Base-by-base conservation (phyloP, 257 asterid species). In the Plantago major region DNA sequence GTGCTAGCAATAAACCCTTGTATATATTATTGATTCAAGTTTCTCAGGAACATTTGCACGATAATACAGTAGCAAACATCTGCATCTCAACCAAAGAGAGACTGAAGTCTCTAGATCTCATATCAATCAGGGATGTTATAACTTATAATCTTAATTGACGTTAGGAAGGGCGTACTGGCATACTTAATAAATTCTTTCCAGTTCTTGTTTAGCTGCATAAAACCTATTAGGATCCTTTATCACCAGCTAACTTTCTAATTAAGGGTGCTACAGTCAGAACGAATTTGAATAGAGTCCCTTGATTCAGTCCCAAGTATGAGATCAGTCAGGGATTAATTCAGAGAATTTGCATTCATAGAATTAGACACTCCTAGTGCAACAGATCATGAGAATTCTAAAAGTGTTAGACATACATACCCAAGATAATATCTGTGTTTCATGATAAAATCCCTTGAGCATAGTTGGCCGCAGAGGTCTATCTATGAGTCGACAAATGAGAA, bases 381-480 rank as follows among this genome's bases (percentile, higher is more conserved):
- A 33, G 26, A 54, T 57, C 42, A 65, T 60, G 33, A 33, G 42
- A 55, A 61, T 37, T 3, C 11, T 62, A 67, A 56, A 74, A 63
- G 56, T 48, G 26, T 14, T 42, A 30, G 62, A 65, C 44, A 63
- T 45, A 55, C 84, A 70, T 85, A 91, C 96, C 99, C 95, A 93
- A 68, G 99, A 89, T 65, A 89, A 74, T 74, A 92, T 79, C 78
- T 89, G 99, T n/a, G 88, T 87, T 80, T 93, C 99, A 62, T 89
- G 84, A 76, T 87, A 89, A 79, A 93, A 89, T 43, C 99, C 97
- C 78, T 93, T 87, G 18, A 69, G 84, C 97, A 93, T 93, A 45
- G 97, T 93, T 40, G 99, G 96, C 62, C 97, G 93, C 58, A 89
- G 61, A 67, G 99, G 97, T 77, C 99, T 89, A 71, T 93, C 99